Conservation (phyloP, 306 rosid species). For the Medicago ruthenica region DNA sequence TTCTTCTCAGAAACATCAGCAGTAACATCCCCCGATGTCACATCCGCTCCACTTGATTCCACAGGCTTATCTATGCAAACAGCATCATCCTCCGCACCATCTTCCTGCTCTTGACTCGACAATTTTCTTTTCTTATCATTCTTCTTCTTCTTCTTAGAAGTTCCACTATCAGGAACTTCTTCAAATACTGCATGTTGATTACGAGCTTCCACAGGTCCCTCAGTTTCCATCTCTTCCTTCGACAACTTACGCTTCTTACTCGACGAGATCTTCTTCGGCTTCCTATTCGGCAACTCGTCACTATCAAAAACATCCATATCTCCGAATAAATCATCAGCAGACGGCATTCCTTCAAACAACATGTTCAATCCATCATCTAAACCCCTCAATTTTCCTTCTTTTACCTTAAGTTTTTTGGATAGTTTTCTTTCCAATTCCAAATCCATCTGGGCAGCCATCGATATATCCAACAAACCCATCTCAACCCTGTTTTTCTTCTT, state of each 20-base stretch:
- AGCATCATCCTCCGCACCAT: slow-evolving; percentile 26
- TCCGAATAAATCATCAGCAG: slow-evolving; percentile 50
- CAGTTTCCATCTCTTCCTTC: slow-evolving; percentile 45
- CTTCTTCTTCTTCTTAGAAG: slow-evolving; percentile 42
- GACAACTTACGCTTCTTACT: slow-evolving; percentile 48
- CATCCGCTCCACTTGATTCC: slow-evolving; percentile 37
- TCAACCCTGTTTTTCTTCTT: slow-evolving; percentile 51
- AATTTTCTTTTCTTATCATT: slow-evolving; percentile 57
- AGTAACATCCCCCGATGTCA: slow-evolving; percentile 42
- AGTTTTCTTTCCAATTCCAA: slow-evolving; percentile 81
- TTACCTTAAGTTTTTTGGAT: slow-evolving; percentile 86
- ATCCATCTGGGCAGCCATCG: slow-evolving; percentile 58
- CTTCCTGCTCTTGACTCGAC: slow-evolving; percentile 43
- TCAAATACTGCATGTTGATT: slow-evolving; percentile 43
- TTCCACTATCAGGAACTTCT: slow-evolving; percentile 38
- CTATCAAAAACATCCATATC: slow-evolving; percentile 40
- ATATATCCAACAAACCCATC: slow-evolving; percentile 41
- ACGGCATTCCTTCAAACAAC: slow-evolving; percentile 61
- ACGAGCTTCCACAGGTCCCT: slow-evolving; percentile 36
- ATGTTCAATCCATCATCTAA: slow-evolving; percentile 70
- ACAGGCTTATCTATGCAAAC: slow-evolving; percentile 32
- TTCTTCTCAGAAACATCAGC: slow-evolving; percentile 43
- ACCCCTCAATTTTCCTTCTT: slow-evolving; percentile 75
- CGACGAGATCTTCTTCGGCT: slow-evolving; percentile 42
- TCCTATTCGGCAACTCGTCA: slow-evolving; percentile 46